phyloP scores from a whole-genome alignment of 2,329 filamentous ascomycete species.

The Aspergillus sp. region DNA sequence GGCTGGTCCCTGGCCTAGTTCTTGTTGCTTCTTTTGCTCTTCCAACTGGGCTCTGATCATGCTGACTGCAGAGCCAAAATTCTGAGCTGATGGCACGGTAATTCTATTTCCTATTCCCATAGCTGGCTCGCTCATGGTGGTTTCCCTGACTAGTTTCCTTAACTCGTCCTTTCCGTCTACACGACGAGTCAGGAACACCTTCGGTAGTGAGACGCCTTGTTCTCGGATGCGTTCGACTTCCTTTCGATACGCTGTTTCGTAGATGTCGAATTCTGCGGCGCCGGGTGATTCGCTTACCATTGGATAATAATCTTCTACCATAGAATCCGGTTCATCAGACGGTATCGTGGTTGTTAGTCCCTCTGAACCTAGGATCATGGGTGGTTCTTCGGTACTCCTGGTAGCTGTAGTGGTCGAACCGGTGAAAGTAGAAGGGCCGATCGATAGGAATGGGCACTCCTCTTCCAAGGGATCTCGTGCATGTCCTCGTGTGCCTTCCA shows the following conservation, averaged over 20 bases:
- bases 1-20: not conserved
- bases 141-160: conserved; percentile 31
- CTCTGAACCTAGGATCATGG: conserved; percentile 24
- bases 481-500: conserved; percentile 56
- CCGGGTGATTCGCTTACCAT: conserved; percentile 81
- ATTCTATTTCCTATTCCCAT: conserved; percentile 14
- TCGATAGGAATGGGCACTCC: conserved; percentile 70
- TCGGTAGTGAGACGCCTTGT: conserved; percentile 45
- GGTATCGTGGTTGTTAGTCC: conserved; percentile 32
- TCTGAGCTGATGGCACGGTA: conserved; percentile 6
- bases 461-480: conserved; percentile 65
- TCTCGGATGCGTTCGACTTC: conserved; percentile 72
- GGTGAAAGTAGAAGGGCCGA: conserved; percentile 61
- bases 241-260: conserved; percentile 81
- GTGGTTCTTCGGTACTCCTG: conserved; percentile 9
- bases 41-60: conserved; percentile 19
- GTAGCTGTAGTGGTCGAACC: conserved; percentile 24
- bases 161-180: conserved; percentile 46
- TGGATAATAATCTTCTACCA: conserved; percentile 21
- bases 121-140: conserved; percentile 13
- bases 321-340: conserved; percentile 25
- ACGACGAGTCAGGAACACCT: conserved; percentile 57
- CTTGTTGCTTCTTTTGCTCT: conserved; percentile 10
- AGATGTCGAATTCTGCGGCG: conserved; percentile 81
- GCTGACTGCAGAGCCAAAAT: conserved; percentile 15